Percentiles rank a stretch among this genome's conserved stretches.
Conservation (phyloP, 768 basidiomycete genomes). For the Phaeolepiota aurea region DNA sequence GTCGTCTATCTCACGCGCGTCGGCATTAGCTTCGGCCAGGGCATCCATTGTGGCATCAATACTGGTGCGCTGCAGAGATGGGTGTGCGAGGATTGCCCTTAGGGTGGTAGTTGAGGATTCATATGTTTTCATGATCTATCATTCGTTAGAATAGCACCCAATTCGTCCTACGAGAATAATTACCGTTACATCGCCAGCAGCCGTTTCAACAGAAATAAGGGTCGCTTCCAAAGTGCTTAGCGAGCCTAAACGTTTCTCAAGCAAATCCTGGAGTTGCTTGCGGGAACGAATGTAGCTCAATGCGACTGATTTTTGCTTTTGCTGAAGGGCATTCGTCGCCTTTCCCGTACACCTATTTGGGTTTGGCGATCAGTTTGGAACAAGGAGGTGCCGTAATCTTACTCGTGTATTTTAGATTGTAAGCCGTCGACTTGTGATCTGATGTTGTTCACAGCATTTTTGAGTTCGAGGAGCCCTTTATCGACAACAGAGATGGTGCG, state of each 20-base stretch:
- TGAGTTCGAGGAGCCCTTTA: constrained; percentile 72
- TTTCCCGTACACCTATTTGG: constrained; percentile 53
- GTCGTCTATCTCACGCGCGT: constrained; percentile 78
- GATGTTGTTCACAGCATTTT: constrained; percentile 58
- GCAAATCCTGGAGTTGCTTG: constrained; percentile 72
- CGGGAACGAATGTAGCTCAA: constrained; percentile 71
- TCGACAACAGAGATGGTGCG: constrained; percentile 70
- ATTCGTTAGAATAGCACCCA: background rate
- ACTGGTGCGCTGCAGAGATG: constrained; percentile 66
- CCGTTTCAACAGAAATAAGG: constrained; percentile 74
- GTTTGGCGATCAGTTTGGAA: no score
- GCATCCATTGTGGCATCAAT: constrained; percentile 87
- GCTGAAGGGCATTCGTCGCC: constrained; percentile 55
- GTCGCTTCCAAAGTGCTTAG: constrained; percentile 71
- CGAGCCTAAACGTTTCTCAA: constrained; percentile 67
- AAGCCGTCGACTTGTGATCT: constrained; percentile 62
- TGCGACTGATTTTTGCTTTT: constrained; percentile 68
- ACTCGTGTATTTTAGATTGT: constrained; percentile 71
- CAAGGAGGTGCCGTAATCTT: no score
- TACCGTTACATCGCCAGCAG: constrained; percentile 87
- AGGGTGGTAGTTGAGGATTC: constrained; percentile 77
- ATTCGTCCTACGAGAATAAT: constrained; percentile 7
- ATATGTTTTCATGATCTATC: constrained; percentile 83
- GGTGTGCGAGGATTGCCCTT: constrained; percentile 67
- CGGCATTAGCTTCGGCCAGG: constrained; percentile 73